Conservation (phyloP, 768 basidiomycete species). For the Melanogaster broomeanus region DNA sequence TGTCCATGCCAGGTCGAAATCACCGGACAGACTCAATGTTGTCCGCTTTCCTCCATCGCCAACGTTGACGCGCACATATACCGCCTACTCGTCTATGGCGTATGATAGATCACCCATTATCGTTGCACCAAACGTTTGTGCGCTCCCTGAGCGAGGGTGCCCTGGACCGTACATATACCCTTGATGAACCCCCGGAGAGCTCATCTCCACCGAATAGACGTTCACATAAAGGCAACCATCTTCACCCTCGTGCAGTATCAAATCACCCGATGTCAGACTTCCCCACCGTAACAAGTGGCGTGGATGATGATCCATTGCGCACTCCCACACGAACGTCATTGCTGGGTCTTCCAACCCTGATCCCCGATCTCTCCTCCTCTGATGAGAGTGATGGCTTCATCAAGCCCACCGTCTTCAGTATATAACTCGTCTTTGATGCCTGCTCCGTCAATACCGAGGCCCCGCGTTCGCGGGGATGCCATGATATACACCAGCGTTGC, state of each 20-base stretch:
- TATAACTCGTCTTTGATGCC: background rate
- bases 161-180: conserved; percentile 68
- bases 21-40: conserved; percentile 36
- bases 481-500: conserved; percentile 1
- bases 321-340: conserved; percentile 9
- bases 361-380: conserved; percentile 61
- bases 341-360: conserved; percentile 46
- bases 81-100: conserved; percentile 42
- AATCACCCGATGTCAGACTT: conserved; percentile 1
- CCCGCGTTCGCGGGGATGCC: conserved; percentile 11
- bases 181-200: conserved; percentile 35
- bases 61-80: conserved; percentile 38
- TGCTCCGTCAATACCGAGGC: conserved; percentile 14
- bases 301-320: conserved; percentile 13
- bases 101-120: conserved; percentile 85
- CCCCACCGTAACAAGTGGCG: background rate
- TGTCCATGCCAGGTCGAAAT: conserved; percentile 14
- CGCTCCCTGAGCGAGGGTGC: conserved; percentile 77
- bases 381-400: conserved; percentile 63
- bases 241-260: conserved; percentile 47
- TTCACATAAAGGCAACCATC: conserved; percentile 35
- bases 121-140: conserved; percentile 70
- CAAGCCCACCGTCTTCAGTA: conserved; percentile 28
- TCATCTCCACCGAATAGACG: conserved; percentile 14
- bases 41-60: conserved; percentile 52